These are phyloP conservation scores for Maudiozyma barnettii DNA, from an alignment of 805 yeast species.

Conservation along the genomic window DNA sequence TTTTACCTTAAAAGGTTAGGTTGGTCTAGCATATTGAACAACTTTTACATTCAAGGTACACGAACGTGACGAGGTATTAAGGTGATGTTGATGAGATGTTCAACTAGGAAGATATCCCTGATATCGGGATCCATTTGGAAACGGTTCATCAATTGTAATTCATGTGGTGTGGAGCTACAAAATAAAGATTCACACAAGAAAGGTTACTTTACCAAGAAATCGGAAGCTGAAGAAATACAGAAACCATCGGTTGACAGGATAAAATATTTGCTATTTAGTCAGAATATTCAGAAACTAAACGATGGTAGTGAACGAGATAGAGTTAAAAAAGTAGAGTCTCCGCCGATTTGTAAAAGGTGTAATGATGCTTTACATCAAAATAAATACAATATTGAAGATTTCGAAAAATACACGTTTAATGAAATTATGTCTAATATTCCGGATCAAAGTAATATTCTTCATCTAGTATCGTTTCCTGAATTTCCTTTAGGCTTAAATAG, in stretches of 20 bases:
- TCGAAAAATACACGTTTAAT: slow-evolving; percentile 21
- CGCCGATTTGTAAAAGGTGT: slow-evolving; percentile 46
- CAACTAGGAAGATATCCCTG: not conserved
- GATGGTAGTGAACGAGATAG: slow-evolving; percentile 7
- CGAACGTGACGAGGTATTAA: no score
- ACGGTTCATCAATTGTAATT: slow-evolving; percentile 31
- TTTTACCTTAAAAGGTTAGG: no score
- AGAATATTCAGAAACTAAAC: slow-evolving; percentile 19
- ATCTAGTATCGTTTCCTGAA: slow-evolving; percentile 58
- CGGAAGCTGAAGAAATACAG: slow-evolving; percentile 5
- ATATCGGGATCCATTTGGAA: not conserved
- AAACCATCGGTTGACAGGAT: slow-evolving; percentile 12
- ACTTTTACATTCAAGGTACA: no score
- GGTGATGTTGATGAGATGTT: not conserved
- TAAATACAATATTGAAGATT: slow-evolving; percentile 31
- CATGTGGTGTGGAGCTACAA: slow-evolving; percentile 54
- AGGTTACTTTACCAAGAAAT: slow-evolving; percentile 37
- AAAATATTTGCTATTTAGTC: slow-evolving; percentile 25
- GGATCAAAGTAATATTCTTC: slow-evolving; percentile 38
- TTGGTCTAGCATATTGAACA: no score
- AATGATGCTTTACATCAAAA: slow-evolving; percentile 41
- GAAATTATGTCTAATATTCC: slow-evolving; percentile 33
- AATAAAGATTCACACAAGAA: slow-evolving; percentile 25
- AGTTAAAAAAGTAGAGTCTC: slow-evolving; percentile 6
- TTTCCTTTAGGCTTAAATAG: slow-evolving; percentile 54